Evolutionary conservation across 208 protist genomes (phyloP), one percentile per base, ranked within the genome.

Genomic region (Herpetomonas tarakana): DNA sequence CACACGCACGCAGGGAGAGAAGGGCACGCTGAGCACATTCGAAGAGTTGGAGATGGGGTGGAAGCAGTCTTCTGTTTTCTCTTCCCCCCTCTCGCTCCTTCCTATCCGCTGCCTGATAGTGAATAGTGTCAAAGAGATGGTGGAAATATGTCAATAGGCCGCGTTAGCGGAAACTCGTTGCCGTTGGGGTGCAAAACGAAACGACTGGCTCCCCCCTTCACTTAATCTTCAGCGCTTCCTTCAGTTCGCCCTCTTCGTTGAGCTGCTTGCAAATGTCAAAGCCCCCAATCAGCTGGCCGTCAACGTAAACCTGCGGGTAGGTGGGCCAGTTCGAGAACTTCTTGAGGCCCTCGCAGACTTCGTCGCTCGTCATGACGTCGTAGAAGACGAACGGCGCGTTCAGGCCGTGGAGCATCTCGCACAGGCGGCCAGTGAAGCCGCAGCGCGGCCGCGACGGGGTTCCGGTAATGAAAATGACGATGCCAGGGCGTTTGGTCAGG

Each of bases 271-370:
- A 91, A 49, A 98, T 88, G 67, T 98, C 94, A 65, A 74, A 88
- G 27, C 94, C 94, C 19, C 94, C 94, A 53, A 98, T 88, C 9
- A 98, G 74, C 65, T 97, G 81, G 18, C 94, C 94, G 66, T 97
- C 85, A 1, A 94, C 88, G 71, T 97, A 98, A 16, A 98, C 79
- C 62, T 98, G 94, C 28, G 94, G 94, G 68, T 84, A 98, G 35
- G 94, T 98, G 24, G 92, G 92, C 91, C 92, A 98, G 56, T 98
- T 90, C 9, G 83, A 80, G 75, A 83, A 97, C 18, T 62, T 73
- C 58, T 97, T 97, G 11, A 98, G 72, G 1, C 81, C 77, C 67
- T 95, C 78, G 60, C 92, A 92, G 45, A 97, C 90, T 38, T 84
- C 86, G 25, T 96, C 80, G 77, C 83, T 86, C 0, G 74, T 64